Percentiles rank a stretch among this genome's conserved stretches.
These are phyloP conservation scores for Colletotrichum graminicola DNA, from an alignment of 2,329 filamentous ascomycete species.

Conservation along the genomic window DNA sequence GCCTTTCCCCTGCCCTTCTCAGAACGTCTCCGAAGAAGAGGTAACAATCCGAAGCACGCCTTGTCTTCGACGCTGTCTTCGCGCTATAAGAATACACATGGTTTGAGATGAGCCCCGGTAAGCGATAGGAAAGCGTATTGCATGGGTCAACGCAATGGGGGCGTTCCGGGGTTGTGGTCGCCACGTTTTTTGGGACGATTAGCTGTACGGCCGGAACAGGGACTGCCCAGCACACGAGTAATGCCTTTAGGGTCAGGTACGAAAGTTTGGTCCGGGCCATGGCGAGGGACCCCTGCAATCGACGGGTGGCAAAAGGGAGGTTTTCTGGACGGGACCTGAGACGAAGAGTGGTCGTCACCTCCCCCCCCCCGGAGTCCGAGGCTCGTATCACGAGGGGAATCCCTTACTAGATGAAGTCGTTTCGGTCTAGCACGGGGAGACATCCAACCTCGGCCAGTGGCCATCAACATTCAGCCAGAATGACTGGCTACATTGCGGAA, in stretches of 20 bases:
- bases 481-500: background rate
- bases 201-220: background rate
- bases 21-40: no score
- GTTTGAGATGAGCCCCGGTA: background rate
- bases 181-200: background rate
- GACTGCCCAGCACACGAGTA: background rate
- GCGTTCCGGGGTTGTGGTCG: background rate
- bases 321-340: background rate
- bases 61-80: background rate
- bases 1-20: no score
- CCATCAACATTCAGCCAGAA: no score
- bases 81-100: background rate
- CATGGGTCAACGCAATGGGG: background rate
- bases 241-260: background rate
- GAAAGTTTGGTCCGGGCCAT: background rate
- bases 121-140: background rate
- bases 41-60: no score
- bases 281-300: background rate
- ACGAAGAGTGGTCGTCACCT: background rate
- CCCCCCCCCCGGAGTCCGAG: no score
- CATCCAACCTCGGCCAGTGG: no score
- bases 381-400: background rate
- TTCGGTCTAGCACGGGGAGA: background rate
- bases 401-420: background rate
- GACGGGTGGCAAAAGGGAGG: background rate